Evolutionary conservation across 208 protist genomes (phyloP).

Genomic region (Herpetomonas tarakana): DNA sequence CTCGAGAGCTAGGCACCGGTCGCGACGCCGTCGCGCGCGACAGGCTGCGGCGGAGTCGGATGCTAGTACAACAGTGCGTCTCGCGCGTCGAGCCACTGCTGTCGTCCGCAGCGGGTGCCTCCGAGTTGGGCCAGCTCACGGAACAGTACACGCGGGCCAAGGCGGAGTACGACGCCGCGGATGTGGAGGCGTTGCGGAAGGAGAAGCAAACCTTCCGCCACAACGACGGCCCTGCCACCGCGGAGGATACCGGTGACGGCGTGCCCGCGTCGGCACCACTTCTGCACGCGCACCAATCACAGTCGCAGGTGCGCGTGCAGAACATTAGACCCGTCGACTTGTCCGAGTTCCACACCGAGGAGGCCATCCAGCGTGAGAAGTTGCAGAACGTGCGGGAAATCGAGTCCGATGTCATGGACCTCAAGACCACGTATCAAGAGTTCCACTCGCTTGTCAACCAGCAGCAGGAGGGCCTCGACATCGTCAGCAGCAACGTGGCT

Average conservation of each 20-base stretch:
- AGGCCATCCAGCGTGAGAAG: constrained; percentile 73
- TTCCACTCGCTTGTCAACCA: constrained; percentile 68
- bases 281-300: constrained; percentile 1
- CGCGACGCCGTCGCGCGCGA: constrained; percentile 59
- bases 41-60: constrained; percentile 39
- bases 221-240: constrained; percentile 3
- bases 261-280: constrained; percentile 14
- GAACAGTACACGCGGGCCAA: constrained; percentile 38
- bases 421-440: constrained; percentile 72
- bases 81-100: constrained; percentile 22
- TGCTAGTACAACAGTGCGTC: constrained; percentile 48
- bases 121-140: constrained; percentile 24
- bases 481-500: constrained; percentile 43
- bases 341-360: constrained; percentile 62
- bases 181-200: constrained; percentile 40
- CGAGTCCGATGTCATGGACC: constrained; percentile 70
- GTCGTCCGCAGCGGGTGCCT: constrained; percentile 6
- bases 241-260: constrained; percentile 5
- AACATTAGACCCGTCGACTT: constrained; percentile 50
- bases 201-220: constrained; percentile 63
- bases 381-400: constrained; percentile 62
- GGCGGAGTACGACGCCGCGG: constrained; percentile 37
- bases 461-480: constrained; percentile 62
- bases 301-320: constrained; percentile 34
- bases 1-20: constrained; percentile 47